Base-by-base conservation (phyloP, 495 filamentous ascomycete genomes). In the Penicillium dipodomyicola region DNA sequence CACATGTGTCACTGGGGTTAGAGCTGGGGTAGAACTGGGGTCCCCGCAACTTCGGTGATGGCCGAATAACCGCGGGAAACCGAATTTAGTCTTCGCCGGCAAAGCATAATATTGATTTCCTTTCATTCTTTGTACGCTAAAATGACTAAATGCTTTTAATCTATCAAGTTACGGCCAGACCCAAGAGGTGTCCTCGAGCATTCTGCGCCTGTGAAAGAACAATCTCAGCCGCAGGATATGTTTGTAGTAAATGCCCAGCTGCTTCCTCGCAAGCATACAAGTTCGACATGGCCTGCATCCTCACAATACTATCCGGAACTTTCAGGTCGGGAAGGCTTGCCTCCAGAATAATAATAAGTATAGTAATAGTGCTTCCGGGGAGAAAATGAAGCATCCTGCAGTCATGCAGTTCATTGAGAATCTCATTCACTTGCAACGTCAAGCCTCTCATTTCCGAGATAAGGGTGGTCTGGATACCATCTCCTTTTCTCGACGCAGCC, bases 171-270 rank as follows among this genome's bases (percentile, higher is more conserved):
- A 43, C 22, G 8, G 20, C 20, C 42, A 54, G 40, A 0, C 52
- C 52, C 22, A 54, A 9, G 11, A 54, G 43, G 39, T 54, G 42
- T 2, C 52, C 52, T 40, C 52, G 52, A 17, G 52, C 52, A 47
- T 23, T 54, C 22, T 54, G 52, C 4, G 43, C 52, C 30, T 47
- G 42, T 0, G 52, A 54, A 15, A 54, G 42, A 45, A 54, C 52
- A 47, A 54, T 54, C n/a, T 54, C 43, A 19, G 52, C 52, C 14
- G 52, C 52, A 17, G 52, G 52, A 40, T 54, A 54, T 39, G 52
- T 54, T 37, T 54, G 52, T 20, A 54, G 15, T 29, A 54, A 20
- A 39, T 47, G 33, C 1, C 52, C 41, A 23, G 52, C 52, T 8
- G 52, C 52, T 47, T 54, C 52, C 22, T 54, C 52, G 10, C 52